Base-by-base conservation (phyloP, 2,329 filamentous ascomycete species). In the Scleromitrula shiraiana region DNA sequence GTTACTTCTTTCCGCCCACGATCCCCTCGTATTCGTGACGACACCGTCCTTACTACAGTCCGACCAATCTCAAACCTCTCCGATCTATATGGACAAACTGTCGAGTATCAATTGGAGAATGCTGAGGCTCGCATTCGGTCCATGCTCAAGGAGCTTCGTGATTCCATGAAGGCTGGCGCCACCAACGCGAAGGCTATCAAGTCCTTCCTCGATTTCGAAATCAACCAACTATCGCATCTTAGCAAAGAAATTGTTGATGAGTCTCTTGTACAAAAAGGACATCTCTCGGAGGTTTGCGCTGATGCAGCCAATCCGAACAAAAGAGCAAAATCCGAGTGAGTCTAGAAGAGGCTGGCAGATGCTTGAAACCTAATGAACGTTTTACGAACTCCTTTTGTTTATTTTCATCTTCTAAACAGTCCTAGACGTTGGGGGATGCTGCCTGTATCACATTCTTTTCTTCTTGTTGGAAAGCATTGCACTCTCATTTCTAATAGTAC, bases 1-100 rank as follows among this genome's bases (percentile, higher is more conserved):
- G 68, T 73, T 9, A 72, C 70, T 2, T 67, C 69, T 0, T 70
- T 72, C 56, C 61, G 70, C 12, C 67, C 70, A 14, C 63, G 62
- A 24, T 63, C 67, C 26, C 67, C 70, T 1, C 52, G 62, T 6
- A 50, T 69, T 15, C 58, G 58, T 5, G 70, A 73, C 41, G 69
- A 72, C 23, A 67, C 64, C 4, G 59, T 67, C 20, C 58, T 69
- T 8, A 62, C 57, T 3, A 66, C 62, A 7, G 62, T 67, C 20
- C 59, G 65, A 15, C 58, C 59, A 4, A 68, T 70, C 26, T 67
- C 62, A 9, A 57, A 68, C 33, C 56, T 66, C 5, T 62, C 62
- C 7, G 65, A 67, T 50, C 55, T 68, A 6, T 68, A 68, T 52
- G 59, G 57, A 14, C 66, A 68, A 53, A 64, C 61, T 30, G 59